Percentiles rank a stretch among this genome's conserved stretches.
These are phyloP conservation scores for Alternaria tenuissima DNA, from an alignment of 2,329 filamentous ascomycete species.

Conservation along the genomic window DNA sequence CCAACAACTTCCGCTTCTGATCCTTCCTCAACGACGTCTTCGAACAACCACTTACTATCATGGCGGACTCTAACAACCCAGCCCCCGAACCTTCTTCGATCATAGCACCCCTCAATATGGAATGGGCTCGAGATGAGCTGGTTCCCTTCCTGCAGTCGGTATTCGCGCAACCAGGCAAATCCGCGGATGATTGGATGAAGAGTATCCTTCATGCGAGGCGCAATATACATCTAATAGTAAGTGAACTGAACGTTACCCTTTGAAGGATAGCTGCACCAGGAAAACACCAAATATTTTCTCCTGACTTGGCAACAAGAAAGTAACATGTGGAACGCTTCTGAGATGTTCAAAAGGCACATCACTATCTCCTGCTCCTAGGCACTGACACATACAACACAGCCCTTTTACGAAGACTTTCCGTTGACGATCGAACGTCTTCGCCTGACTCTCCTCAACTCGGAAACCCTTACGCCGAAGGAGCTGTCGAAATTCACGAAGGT, in stretches of 20 bases:
- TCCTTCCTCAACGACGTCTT: not conserved
- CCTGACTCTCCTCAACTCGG: conserved; percentile 10
- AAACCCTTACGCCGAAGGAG: conserved; percentile 6
- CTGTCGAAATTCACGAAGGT: not conserved
- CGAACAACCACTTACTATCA: not conserved
- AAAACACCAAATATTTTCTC: not conserved
- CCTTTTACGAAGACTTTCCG: conserved; percentile 16
- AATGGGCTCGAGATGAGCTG: conserved; percentile 13
- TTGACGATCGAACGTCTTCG: conserved; percentile 19
- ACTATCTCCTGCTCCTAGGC: not conserved
- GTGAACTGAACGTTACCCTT: not conserved
- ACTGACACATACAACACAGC: conserved; percentile 6
- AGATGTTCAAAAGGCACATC: no score
- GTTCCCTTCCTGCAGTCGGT: conserved; percentile 11
- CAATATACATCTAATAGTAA: conserved; percentile 4
- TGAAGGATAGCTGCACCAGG: not conserved
- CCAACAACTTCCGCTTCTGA: not conserved
- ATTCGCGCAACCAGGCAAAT: not conserved
- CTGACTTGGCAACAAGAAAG: no score
- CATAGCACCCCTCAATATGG: not conserved
- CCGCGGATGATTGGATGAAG: conserved; percentile 1
- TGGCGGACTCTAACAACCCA: not conserved
- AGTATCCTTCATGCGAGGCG: not conserved
- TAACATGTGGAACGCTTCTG: no score
- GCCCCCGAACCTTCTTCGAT: not conserved